phyloP scores from a whole-genome alignment of 2,329 filamentous ascomycete genomes.

The Didymella lethalis region DNA sequence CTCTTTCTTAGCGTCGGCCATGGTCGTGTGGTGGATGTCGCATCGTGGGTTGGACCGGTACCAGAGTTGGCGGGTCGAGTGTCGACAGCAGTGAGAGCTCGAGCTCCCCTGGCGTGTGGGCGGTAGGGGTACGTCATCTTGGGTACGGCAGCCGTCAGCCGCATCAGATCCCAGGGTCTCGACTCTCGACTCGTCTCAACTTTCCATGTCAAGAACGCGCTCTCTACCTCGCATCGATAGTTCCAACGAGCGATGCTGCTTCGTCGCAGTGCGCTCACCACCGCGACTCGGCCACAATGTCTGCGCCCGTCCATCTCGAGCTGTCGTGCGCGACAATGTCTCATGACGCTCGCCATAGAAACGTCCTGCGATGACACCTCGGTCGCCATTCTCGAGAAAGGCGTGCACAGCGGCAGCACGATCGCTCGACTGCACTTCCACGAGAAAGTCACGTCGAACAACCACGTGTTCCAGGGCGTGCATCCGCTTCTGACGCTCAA shows the following conservation, averaged over 20 bases:
- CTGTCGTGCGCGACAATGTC: conserved; percentile 27
- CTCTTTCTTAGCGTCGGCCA: conserved; percentile 56
- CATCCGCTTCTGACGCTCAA: conserved; percentile 78
- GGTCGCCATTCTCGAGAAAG: conserved; percentile 78
- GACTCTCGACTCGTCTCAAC: conserved; percentile 10
- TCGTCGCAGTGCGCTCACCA: conserved; percentile 22
- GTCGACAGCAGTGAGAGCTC: not conserved
- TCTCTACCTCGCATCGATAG: not conserved
- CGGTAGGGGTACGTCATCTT: not conserved
- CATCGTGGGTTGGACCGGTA: conserved; percentile 26
- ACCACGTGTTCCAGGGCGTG: conserved; percentile 76
- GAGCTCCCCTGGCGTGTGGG: conserved; percentile 1
- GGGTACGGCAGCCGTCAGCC: not conserved
- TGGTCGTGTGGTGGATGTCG: conserved; percentile 28
- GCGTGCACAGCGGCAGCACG: conserved; percentile 22
- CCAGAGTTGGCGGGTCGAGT: not conserved
- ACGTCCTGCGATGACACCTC: conserved; percentile 93
- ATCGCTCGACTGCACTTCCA: conserved; percentile 75
- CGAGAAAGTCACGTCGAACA: conserved; percentile 81
- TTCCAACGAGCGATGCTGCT: conserved; percentile 29
- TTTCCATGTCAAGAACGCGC: not conserved
- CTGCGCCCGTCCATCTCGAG: not conserved
- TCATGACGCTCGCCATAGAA: conserved; percentile 74
- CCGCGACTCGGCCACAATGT: conserved; percentile 18
- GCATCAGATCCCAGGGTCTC: conserved; percentile 6